Evolutionary conservation across 257 asterid genomes (phyloP), one percentile per base, ranked within the genome.

Genomic region (Agastache rugosa): DNA sequence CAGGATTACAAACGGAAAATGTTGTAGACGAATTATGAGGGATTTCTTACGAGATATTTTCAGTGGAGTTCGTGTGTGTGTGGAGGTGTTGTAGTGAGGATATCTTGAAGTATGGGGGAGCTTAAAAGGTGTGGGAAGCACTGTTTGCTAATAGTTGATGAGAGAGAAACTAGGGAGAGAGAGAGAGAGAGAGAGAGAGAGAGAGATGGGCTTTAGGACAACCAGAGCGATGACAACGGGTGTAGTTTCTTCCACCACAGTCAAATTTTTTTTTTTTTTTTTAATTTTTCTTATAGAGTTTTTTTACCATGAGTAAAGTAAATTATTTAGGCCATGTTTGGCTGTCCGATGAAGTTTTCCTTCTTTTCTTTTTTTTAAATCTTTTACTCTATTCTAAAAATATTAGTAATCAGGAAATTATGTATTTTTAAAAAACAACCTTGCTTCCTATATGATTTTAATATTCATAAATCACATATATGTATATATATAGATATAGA

Each of bases 51-150:
- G 71, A 75, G 79, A 80, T 47, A 62, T 70, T 67, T 42, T 67
- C 11, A 9, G 77, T 31, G 77, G 72, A 70, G 70, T 48, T 67
- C 20, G 42, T 71, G n/a, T 61, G 62, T 39, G 82, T 68, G 62
- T 27, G 67, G 25, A 34, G 59, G 71, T 77, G 72, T 37, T 77
- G 72, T 37, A 42, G 80, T 16, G 70, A 74, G 81, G 64, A 83
- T 83, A 83, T 77, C 79, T 77, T 70, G 39, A 76, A 74, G 82
- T 77, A 71, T 74, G 83, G 82, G 81, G 75, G 55, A 75, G 83
- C 81, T 66, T 61, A 75, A 82, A 82, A 64, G 81, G 86, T 65
- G 69, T 65, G 82, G 85, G 56, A 75, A 72, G 79, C 45, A 75
- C 63, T 78, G 72, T 54, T 53, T 47, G 72, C 75, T 45, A 60